phyloP scores from a whole-genome alignment of 306 rosid species.

The Cicer pinnatifidum region DNA sequence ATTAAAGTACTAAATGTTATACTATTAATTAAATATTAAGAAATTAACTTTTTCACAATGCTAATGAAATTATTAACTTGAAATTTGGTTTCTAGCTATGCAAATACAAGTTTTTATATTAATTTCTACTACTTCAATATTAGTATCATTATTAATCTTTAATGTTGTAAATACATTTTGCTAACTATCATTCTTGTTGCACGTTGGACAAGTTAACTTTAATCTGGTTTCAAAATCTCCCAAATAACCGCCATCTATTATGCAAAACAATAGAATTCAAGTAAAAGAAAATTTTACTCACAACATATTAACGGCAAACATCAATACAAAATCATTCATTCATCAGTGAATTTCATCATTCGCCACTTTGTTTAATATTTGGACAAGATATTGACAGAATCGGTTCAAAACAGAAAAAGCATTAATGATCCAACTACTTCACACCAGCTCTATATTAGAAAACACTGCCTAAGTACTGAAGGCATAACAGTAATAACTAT shows the following conservation, averaged over 20 bases:
- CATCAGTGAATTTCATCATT: conserved; percentile 10
- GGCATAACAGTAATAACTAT: not conserved
- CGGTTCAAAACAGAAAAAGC: conserved; percentile 7
- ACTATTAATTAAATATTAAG: too few species aligned
- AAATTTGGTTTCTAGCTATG: too few species aligned
- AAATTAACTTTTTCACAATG: too few species aligned
- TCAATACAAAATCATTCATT: conserved; percentile 24
- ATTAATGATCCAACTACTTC: not conserved
- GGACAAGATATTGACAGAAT: not conserved
- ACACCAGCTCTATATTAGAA: conserved; percentile 26
- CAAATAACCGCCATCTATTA: not conserved
- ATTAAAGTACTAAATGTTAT: too few species aligned
- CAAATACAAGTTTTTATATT: too few species aligned
- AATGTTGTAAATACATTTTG: too few species aligned
- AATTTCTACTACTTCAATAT: too few species aligned
- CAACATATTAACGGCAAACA: conserved; percentile 11
- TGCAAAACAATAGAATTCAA: not conserved
- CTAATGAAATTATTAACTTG: too few species aligned
- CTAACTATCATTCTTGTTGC: too few species aligned
- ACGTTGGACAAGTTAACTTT: not conserved
- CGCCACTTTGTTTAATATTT: conserved; percentile 5
- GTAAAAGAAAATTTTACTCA: not conserved
- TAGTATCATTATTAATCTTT: too few species aligned
- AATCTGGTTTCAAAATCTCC: not conserved
- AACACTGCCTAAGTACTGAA: not conserved